Evolutionary conservation across 768 basidiomycete genomes (phyloP).

Genomic region (Termitomyces sp.): DNA sequence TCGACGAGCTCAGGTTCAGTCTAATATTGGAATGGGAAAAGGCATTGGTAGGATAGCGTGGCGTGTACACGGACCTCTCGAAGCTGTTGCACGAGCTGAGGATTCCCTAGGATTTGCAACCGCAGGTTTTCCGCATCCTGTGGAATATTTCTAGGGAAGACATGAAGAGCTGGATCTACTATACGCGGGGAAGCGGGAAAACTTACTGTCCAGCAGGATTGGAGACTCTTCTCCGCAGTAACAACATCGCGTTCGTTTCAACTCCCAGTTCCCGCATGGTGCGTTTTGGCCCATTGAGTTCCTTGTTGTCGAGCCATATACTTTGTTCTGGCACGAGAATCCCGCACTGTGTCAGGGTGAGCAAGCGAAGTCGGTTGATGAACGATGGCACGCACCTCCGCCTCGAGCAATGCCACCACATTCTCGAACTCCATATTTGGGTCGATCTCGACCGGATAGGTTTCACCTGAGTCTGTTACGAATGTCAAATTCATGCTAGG

Average conservation of each 20-base stretch:
- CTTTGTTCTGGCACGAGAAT: conserved; percentile 70
- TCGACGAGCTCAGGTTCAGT: conserved; percentile 75
- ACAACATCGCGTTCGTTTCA: conserved; percentile 56
- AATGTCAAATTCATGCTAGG: conserved; percentile 66
- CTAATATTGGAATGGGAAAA: conserved; percentile 31
- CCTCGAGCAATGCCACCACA: conserved; percentile 91
- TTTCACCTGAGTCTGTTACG: conserved; percentile 58
- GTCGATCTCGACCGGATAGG: conserved; percentile 77
- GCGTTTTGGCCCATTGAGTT: conserved; percentile 58
- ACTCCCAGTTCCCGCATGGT: conserved; percentile 61
- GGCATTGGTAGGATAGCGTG: neutral
- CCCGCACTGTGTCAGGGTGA: conserved; percentile 48
- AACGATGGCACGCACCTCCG: conserved; percentile 61
- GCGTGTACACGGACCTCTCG: conserved; percentile 43
- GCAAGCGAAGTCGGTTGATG: neutral
- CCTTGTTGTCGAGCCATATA: conserved; percentile 61
- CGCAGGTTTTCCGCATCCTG: conserved; percentile 91
- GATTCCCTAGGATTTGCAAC: conserved; percentile 81
- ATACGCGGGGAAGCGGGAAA: neutral
- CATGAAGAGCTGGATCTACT: neutral
- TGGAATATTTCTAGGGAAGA: conserved; percentile 47
- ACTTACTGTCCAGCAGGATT: conserved; percentile 36
- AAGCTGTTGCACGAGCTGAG: conserved; percentile 69
- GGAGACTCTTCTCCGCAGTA: conserved; percentile 58
- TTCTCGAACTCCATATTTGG: conserved; percentile 88